A percentile compares a stretch with the other conserved stretches of the same genome.
phyloP scores from a whole-genome alignment of 2,329 filamentous ascomycete species.

The Truncatella angustata region DNA sequence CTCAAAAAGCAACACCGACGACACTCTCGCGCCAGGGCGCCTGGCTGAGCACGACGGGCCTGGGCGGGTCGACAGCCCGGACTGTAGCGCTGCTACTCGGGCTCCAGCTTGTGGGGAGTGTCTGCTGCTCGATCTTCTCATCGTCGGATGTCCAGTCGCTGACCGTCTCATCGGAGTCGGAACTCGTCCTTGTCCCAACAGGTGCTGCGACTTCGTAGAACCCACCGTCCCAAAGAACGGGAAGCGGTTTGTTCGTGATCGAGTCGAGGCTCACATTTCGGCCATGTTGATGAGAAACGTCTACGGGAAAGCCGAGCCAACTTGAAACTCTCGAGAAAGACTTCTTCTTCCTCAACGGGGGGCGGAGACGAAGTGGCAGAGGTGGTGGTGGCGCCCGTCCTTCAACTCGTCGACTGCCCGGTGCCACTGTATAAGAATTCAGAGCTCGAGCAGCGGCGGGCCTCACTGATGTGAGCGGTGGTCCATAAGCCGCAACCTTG shows the following conservation, averaged over 20 bases:
- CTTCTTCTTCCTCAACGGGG: slow-evolving; percentile 64
- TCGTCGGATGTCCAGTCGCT: slow-evolving; percentile 49
- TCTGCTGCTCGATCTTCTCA: slow-evolving; percentile 36
- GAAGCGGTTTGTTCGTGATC: slow-evolving; percentile 54
- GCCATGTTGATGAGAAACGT: slow-evolving; percentile 32
- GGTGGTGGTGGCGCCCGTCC: slow-evolving; percentile 50
- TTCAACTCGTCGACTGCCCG: slow-evolving; percentile 27
- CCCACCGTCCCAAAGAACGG: slow-evolving; percentile 49
- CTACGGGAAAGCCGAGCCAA: slow-evolving; percentile 51
- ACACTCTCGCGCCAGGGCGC: slow-evolving; percentile 7
- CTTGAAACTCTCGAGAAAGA: slow-evolving; percentile 61
- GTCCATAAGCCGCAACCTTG: slow-evolving; percentile 19
- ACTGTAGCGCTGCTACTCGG: slow-evolving; percentile 42
- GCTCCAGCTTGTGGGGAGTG: slow-evolving; percentile 42
- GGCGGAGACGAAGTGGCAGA: slow-evolving; percentile 57
- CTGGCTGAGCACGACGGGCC: slow-evolving; percentile 19
- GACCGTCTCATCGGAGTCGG: slow-evolving; percentile 45
- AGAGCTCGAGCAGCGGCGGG: no score
- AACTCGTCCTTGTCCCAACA: slow-evolving; percentile 36
- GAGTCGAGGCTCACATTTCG: slow-evolving; percentile 45
- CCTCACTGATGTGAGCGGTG: not conserved
- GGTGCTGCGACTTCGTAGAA: slow-evolving; percentile 57
- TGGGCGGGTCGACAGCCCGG: slow-evolving; percentile 34
- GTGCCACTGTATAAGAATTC: slow-evolving; percentile 36
- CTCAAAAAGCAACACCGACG: slow-evolving; percentile 12